Evolutionary conservation across 345 rosid genomes (phyloP).

Genomic region (Populus simonii): DNA sequence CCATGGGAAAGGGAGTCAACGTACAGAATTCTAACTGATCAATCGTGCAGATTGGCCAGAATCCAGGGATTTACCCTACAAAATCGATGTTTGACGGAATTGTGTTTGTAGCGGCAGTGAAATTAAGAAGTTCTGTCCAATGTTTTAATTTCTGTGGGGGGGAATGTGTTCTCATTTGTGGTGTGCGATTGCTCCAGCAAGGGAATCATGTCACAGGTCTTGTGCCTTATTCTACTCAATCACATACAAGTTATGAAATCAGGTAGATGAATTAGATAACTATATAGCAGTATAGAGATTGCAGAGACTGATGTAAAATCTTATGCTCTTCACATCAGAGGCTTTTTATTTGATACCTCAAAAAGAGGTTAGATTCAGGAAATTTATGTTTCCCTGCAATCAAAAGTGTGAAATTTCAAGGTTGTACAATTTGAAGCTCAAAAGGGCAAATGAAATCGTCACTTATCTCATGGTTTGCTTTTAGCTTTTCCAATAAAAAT

Average conservation of each 20-base stretch:
- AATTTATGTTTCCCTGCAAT: background rate
- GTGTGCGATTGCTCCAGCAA: background rate
- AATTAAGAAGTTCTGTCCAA: background rate
- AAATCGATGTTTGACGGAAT: constrained; percentile 38
- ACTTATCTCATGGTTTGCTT: background rate
- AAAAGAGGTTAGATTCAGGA: background rate
- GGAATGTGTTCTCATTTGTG: background rate
- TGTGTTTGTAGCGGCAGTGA: constrained; percentile 44
- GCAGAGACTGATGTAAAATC: constrained; percentile 2
- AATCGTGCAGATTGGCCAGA: constrained; percentile 68
- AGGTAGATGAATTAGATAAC: constrained; percentile 7
- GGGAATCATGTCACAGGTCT: background rate
- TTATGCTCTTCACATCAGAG: background rate
- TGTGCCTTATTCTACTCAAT: constrained; percentile 11
- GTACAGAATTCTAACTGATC: constrained; percentile 48
- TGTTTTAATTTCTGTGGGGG: background rate
- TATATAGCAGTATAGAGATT: background rate
- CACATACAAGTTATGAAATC: constrained; percentile 2
- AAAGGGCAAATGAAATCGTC: background rate
- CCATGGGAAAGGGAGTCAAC: constrained; percentile 70
- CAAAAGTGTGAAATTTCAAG: background rate
- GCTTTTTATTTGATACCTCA: background rate
- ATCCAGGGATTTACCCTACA: constrained; percentile 32
- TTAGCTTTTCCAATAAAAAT: background rate
- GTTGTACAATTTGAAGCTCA: background rate